These are phyloP conservation scores for Abrus pulchellus DNA, from an alignment of 306 rosid genomes.

Conservation along the genomic window DNA sequence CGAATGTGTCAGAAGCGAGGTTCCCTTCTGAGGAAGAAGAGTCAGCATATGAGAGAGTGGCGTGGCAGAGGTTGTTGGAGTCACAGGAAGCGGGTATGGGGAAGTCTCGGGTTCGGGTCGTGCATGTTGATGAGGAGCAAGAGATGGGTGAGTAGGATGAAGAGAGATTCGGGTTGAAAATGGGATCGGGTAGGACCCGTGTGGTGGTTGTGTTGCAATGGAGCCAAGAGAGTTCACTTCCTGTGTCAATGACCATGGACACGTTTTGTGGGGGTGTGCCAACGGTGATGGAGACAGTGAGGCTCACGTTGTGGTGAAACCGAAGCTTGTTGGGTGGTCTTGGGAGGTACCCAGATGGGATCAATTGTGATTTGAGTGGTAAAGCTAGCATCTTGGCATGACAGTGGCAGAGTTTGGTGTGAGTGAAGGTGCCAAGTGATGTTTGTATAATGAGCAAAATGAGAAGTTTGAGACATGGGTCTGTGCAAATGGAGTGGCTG, in stretches of 20 bases:
- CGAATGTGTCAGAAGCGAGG: conserved; percentile 78
- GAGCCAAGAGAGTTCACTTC: conserved; percentile 94
- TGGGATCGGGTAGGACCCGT: conserved; percentile 8
- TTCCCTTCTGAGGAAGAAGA: conserved; percentile 82
- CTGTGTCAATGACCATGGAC: conserved; percentile 85
- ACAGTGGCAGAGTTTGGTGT: not conserved
- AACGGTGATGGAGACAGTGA: conserved; percentile 71
- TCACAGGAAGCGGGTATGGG: conserved; percentile 89
- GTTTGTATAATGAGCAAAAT: conserved; percentile 46
- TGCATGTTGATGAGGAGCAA: conserved; percentile 79
- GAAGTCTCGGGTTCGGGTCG: conserved; percentile 73
- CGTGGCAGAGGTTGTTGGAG: conserved; percentile 81
- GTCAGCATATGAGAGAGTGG: conserved; percentile 86
- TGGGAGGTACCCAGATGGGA: conserved; percentile 67
- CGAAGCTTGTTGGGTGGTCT: conserved; percentile 76
- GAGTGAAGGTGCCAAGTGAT: not conserved
- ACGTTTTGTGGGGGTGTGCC: conserved; percentile 94
- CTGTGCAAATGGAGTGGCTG: conserved; percentile 33
- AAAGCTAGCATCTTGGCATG: conserved; percentile 53
- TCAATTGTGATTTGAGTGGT: conserved; percentile 74
- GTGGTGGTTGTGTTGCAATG: conserved; percentile 61
- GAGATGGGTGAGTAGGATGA: conserved; percentile 64
- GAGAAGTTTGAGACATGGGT: conserved; percentile 42
- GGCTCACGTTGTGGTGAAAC: conserved; percentile 79
- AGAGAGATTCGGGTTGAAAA: conserved; percentile 62